phyloP scores from a whole-genome alignment of 345 rosid genomes.

The Rhodomyrtus tomentosa region DNA sequence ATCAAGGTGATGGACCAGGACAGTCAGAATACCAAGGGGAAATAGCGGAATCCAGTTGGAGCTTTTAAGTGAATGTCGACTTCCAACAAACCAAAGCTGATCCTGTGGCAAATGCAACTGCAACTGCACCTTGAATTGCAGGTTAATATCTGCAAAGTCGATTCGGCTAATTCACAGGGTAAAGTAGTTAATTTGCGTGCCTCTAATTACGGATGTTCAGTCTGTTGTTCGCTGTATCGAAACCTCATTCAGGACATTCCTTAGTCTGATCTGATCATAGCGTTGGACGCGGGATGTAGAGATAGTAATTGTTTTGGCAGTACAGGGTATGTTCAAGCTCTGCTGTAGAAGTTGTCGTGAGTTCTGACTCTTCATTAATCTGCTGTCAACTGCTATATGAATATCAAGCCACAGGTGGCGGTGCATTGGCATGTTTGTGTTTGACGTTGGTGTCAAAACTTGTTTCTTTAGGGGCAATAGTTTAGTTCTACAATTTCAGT shows the following conservation, averaged over 20 bases:
- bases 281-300: neutral
- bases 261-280: neutral
- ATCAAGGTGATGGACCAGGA: neutral
- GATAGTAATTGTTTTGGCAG: neutral
- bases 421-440: neutral
- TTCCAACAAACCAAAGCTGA: neutral
- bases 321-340: neutral
- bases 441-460: too few relatives aligned
- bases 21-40: neutral
- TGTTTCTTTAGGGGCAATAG: too few relatives aligned
- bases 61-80: neutral
- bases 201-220: neutral
- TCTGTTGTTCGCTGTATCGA: neutral
- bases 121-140: neutral
- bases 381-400: neutral
- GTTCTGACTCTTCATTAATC: neutral
- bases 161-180: neutral
- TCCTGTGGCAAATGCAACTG: neutral
- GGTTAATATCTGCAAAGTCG: neutral
- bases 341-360: neutral
- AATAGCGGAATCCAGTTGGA: neutral
- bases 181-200: neutral
- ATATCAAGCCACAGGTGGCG: neutral
- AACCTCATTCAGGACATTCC: neutral
- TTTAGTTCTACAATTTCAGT: too few relatives aligned